phyloP scores from a whole-genome alignment of 371 early-diverging fungal species.

The Zychaea mexicana region DNA sequence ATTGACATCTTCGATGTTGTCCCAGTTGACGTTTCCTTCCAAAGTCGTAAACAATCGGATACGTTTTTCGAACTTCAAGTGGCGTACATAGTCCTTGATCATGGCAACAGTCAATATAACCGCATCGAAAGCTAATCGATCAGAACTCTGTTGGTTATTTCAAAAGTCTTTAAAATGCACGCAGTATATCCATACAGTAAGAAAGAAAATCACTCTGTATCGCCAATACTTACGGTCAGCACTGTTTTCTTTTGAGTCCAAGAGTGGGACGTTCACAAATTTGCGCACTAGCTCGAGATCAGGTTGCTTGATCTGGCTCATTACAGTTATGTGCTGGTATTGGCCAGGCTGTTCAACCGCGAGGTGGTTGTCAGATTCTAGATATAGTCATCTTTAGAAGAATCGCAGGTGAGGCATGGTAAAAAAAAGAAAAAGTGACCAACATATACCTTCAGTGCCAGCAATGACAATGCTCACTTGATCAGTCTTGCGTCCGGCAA shows the following conservation, averaged over 20 bases:
- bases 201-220: background rate
- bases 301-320: slow-evolving; percentile 22
- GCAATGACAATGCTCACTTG: slow-evolving; percentile 36
- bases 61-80: slow-evolving; percentile 66
- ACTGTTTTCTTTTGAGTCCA: slow-evolving; percentile 26
- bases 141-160: no score
- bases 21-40: slow-evolving; percentile 47
- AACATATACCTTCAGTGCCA: slow-evolving; percentile 37
- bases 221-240: slow-evolving; percentile 49
- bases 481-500: slow-evolving; percentile 42
- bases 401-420: no score
- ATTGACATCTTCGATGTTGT: slow-evolving; percentile 46
- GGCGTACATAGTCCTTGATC: slow-evolving; percentile 57
- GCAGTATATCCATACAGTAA: no score
- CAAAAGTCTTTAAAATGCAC: no score
- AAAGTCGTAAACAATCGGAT: slow-evolving; percentile 70
- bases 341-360: slow-evolving; percentile 26
- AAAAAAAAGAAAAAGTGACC: no score
- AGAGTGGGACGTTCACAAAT: slow-evolving; percentile 29
- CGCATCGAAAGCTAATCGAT: slow-evolving; percentile 63
- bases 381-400: no score
- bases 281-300: slow-evolving; percentile 20
- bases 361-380: slow-evolving; percentile 34
- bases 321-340: slow-evolving; percentile 31
- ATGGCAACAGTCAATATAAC: slow-evolving; percentile 64